phyloP scores from a whole-genome alignment of 2,329 filamentous ascomycete genomes.

The Macroventuria anomochaeta region DNA sequence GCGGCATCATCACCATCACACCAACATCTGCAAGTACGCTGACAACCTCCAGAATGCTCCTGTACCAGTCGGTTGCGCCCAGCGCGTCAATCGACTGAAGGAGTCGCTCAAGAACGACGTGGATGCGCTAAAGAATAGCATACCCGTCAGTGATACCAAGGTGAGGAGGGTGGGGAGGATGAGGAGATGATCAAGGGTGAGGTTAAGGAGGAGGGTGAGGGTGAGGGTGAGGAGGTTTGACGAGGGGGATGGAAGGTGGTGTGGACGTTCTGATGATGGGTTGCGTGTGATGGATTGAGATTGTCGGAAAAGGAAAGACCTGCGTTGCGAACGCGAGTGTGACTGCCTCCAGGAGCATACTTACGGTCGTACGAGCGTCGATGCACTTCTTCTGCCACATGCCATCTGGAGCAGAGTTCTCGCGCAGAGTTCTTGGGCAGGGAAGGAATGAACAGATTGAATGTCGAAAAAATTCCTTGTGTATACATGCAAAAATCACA shows the following conservation, averaged over 20 bases:
- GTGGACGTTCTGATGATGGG: neutral
- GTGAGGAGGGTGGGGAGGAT: constrained; percentile 5
- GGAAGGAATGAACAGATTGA: too few species aligned
- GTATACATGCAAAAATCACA: neutral
- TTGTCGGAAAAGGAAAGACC: too few species aligned
- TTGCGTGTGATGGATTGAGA: too few species aligned
- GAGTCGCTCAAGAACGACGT: constrained; percentile 2
- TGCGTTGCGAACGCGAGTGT: too few species aligned
- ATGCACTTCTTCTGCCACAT: too few species aligned
- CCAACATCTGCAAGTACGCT: neutral
- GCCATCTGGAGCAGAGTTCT: too few species aligned
- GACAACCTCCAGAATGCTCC: constrained; percentile 24
- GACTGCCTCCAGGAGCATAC: too few species aligned
- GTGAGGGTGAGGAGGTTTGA: neutral
- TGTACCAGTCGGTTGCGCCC: constrained; percentile 24
- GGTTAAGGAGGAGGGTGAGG: neutral
- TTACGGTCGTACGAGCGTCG: too few species aligned
- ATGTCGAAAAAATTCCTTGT: too few species aligned
- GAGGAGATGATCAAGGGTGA: neutral
- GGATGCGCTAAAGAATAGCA: constrained; percentile 3
- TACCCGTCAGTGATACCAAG: neutral
- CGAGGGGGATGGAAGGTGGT: neutral
- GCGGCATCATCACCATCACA: neutral
- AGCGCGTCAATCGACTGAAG: constrained; percentile 25
- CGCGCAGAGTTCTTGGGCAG: too few species aligned